These are phyloP conservation scores for Chlamydomonas incerta DNA, from an alignment of 139 green algal species.

Conservation along the genomic window DNA sequence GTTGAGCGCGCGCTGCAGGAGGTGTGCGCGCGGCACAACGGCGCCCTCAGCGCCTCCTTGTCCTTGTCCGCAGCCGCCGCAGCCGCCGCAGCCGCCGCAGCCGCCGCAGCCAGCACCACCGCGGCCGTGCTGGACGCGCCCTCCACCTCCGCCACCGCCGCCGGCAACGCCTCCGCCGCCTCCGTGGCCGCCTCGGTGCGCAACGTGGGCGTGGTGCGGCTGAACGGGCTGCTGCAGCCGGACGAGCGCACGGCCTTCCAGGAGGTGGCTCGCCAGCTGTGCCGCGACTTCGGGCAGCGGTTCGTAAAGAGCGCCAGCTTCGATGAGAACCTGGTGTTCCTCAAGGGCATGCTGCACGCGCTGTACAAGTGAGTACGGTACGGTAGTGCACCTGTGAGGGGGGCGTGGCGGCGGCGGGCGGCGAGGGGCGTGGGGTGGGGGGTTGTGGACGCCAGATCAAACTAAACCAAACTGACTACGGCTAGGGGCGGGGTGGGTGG, in stretches of 20 bases:
- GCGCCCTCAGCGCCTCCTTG: no score
- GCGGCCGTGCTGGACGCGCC: background rate
- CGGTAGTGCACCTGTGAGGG: no score
- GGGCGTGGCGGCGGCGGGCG: no score
- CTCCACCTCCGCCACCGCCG: background rate
- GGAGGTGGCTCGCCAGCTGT: slow-evolving; percentile 83
- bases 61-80: no score
- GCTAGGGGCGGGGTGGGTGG: no score
- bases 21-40: slow-evolving; percentile 16
- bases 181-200: slow-evolving; percentile 35
- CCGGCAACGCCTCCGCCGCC: background rate
- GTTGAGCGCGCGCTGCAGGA: slow-evolving; percentile 9
- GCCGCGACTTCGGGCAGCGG: slow-evolving; percentile 55
- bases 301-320: slow-evolving; percentile 68
- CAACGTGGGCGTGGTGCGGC: slow-evolving; percentile 76
- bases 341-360: slow-evolving; percentile 73
- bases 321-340: slow-evolving; percentile 85
- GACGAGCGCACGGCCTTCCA: slow-evolving; percentile 81
- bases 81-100: background rate
- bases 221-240: slow-evolving; percentile 76
- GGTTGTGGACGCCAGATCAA: no score
- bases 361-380: slow-evolving; percentile 59
- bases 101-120: background rate
- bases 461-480: no score
- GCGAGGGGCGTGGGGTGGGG: background rate